Evolutionary conservation across 495 filamentous ascomycete genomes (phyloP).

Genomic region (Xylaria longipes): DNA sequence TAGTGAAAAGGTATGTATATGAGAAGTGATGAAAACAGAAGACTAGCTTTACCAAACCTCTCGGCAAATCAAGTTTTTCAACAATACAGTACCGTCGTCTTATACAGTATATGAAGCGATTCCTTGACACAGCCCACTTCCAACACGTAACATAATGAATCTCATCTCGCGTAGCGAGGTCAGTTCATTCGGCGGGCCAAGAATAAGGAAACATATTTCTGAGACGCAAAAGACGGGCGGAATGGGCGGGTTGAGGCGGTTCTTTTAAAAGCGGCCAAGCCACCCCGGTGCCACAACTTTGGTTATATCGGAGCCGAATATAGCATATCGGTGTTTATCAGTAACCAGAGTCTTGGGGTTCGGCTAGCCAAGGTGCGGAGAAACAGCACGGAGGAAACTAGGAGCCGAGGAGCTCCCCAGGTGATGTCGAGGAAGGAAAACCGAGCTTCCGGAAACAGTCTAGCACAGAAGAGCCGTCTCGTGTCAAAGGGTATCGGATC

Average conservation of each 20-base stretch:
- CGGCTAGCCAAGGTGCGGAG: conserved; percentile 14
- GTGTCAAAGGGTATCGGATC: not conserved
- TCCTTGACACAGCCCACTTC: no score
- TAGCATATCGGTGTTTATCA: no score
- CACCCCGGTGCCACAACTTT: no score
- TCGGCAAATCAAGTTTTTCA: no score
- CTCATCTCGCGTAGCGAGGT: not conserved
- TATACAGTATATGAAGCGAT: no score
- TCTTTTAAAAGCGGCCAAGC: no score
- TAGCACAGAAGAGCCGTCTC: not conserved
- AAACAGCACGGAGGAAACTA: not conserved
- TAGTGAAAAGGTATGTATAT: no score
- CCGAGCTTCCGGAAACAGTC: not conserved
- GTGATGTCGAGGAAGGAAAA: not conserved
- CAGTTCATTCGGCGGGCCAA: not conserved
- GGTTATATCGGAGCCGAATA: no score
- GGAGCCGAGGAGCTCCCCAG: conserved; percentile 6
- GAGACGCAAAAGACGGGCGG: not conserved
- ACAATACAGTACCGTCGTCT: no score
- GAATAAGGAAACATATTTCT: not conserved
- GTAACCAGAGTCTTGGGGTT: conserved; percentile 5
- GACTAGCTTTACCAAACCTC: no score
- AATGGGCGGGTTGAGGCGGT: not conserved
- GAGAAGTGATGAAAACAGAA: no score
- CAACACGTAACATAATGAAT: not conserved